phyloP scores from a whole-genome alignment of 2,329 filamentous ascomycete genomes.

The Ophiobolus disseminans region DNA sequence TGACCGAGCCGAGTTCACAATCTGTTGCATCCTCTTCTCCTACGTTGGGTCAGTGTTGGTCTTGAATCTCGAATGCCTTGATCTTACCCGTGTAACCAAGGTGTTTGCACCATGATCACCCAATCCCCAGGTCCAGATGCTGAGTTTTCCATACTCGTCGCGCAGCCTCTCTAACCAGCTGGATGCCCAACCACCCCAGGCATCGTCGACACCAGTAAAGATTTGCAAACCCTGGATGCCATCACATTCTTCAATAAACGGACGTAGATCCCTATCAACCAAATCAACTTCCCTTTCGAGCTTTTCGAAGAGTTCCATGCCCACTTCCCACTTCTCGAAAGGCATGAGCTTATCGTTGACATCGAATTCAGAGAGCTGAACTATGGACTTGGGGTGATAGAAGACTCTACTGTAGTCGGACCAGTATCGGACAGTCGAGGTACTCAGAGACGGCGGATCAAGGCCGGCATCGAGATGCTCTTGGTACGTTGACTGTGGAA shows the following conservation, averaged over 20 bases:
- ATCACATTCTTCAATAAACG: constrained; percentile 92
- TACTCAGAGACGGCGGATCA: constrained; percentile 68
- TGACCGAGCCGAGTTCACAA: constrained; percentile 77
- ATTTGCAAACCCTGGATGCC: constrained; percentile 85
- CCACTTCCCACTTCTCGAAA: constrained; percentile 71
- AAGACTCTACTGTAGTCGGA: constrained; percentile 94
- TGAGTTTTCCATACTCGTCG: constrained; percentile 89
- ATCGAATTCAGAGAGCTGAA: constrained; percentile 83
- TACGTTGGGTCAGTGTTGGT: constrained; percentile 38
- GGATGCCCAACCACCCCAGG: constrained; percentile 58
- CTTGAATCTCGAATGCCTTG: too few relatives aligned
- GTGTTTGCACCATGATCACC: constrained; percentile 62
- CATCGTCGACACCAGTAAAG: constrained; percentile 61
- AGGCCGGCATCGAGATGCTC: constrained; percentile 76
- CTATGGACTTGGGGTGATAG: constrained; percentile 85
- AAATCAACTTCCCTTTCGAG: constrained; percentile 71
- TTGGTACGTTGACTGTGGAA: constrained; percentile 78
- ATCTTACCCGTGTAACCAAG: constrained; percentile 52
- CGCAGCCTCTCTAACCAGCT: constrained; percentile 68
- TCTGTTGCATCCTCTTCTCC: constrained; percentile 69
- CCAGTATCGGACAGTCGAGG: constrained; percentile 87
- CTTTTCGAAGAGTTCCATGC: constrained; percentile 50
- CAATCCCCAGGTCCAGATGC: constrained; percentile 85
- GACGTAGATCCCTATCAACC: constrained; percentile 84
- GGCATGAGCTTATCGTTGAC: constrained; percentile 80